Evolutionary conservation across 108 stramenopile species (phyloP), one percentile per base, ranked within the genome.

Genomic region (Halocafeteria seosinensis): DNA sequence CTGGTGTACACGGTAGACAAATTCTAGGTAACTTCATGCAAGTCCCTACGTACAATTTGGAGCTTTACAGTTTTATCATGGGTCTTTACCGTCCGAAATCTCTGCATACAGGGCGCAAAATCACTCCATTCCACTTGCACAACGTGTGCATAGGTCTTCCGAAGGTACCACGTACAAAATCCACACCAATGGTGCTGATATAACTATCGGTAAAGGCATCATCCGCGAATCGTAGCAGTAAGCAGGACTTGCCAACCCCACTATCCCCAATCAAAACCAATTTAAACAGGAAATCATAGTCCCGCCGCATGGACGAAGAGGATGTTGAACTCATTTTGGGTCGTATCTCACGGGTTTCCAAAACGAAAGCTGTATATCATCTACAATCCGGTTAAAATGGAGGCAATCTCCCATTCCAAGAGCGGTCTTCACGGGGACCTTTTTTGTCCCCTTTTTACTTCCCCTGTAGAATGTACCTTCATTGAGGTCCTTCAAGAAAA

Each of bases 131-230:
- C 11, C 53, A 5, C 53, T 55, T 8, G 59, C n/a, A n/a, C n/a
- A n/a, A n/a, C n/a, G n/a, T n/a, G n/a, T n/a, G n/a, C n/a, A n/a
- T n/a, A n/a, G n/a, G n/a, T n/a, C 35, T 24, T 60, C 34, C 0
- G 29, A 9, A 30, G 2, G 11, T 6, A 27, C 27, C 60, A 24
- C 55, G 55, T 63, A 90, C 86, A 78, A 98, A 98, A 77, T 98
- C 96, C 9, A 98, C 96, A 30, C 96, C 96, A 73, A 98, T 98
- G 24, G 96, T 98, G 64, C 88, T 90, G 73, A 95, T 95, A 75
- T 92, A 95, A 24, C 86, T 90, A 66, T 98, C 96, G 23, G 92
- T 92, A 69, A 95, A 98, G 11, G 90, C 88, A 71, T 95, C 94
- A 72, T 98, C 96, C 84, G 93, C 93, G 78, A 98, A 98, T 55